Conservation (phyloP, 2,329 filamentous ascomycete species). For the Venturia oleaginea region DNA sequence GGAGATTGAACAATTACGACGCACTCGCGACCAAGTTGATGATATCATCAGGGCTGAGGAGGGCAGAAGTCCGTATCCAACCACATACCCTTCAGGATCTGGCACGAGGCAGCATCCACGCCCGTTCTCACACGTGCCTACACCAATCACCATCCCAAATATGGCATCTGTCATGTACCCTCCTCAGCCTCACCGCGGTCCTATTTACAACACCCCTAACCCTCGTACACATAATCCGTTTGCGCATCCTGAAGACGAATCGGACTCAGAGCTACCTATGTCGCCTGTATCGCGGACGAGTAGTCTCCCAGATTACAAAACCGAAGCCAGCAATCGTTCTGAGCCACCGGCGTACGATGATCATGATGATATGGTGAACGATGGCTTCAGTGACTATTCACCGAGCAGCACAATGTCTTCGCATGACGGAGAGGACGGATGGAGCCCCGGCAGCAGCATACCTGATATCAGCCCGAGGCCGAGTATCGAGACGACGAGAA, state of each 20-base stretch:
- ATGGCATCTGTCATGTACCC: constrained; percentile 22
- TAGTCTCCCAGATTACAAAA: constrained; percentile 37
- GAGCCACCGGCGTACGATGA: constrained; percentile 19
- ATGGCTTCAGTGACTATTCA: constrained; percentile 5
- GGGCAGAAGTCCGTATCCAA: constrained; percentile 18
- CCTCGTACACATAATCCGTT: constrained; percentile 19
- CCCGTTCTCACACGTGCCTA: constrained; percentile 14
- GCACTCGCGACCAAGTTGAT: constrained; percentile 45
- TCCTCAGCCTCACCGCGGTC: constrained; percentile 21
- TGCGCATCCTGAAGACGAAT: not conserved
- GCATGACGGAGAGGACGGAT: constrained; percentile 12
- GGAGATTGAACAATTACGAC: constrained; percentile 42
- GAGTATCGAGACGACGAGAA: constrained; percentile 9
- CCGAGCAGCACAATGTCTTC: constrained; percentile 15
- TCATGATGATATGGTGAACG: constrained; percentile 15
- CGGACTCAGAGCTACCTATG: not conserved
- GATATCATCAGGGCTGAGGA: constrained; percentile 36
- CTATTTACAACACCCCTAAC: constrained; percentile 22
- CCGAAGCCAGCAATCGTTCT: constrained; percentile 22
- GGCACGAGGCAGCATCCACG: constrained; percentile 17
- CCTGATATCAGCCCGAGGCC: constrained; percentile 10
- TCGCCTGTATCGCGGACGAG: constrained; percentile 26
- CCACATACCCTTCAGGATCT: constrained; percentile 4
- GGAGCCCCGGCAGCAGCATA: constrained; percentile 14
- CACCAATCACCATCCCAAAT: constrained; percentile 16